phyloP scores from a whole-genome alignment of 2,329 filamentous ascomycete genomes.

The Chaetomiaceae sp. region DNA sequence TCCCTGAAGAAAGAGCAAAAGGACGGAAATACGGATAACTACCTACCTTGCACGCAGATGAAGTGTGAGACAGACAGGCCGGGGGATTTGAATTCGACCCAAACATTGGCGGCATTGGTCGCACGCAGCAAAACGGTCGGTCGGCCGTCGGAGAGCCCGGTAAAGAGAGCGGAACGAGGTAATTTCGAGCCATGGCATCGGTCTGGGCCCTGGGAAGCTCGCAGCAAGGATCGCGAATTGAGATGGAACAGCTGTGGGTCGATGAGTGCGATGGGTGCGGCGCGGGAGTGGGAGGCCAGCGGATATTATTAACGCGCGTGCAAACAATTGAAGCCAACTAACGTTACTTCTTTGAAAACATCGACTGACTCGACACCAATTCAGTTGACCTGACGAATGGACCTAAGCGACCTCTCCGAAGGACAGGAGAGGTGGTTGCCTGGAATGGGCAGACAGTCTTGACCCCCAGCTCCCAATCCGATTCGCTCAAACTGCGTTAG shows the following conservation, averaged over 20 bases:
- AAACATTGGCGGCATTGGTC: not conserved
- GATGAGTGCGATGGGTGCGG: no score
- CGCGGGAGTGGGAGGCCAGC: not conserved
- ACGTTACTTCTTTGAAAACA: no score
- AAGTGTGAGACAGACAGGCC: no score
- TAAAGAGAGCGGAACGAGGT: not conserved
- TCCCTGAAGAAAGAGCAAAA: no score
- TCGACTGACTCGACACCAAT: no score
- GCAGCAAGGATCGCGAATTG: constrained; percentile 3
- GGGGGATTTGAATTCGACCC: not conserved
- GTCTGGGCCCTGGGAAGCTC: not conserved
- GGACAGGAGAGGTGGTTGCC: no score
- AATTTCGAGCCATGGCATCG: constrained; percentile 1
- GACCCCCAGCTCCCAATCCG: not conserved
- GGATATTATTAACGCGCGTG: not conserved
- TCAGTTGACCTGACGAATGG: no score
- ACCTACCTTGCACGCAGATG: no score
- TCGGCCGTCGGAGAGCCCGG: constrained; percentile 6
- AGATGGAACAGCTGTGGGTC: not conserved
- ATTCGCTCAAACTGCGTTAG: not conserved
- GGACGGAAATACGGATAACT: no score
- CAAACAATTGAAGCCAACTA: no score
- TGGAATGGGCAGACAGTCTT: not conserved
- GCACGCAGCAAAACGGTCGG: not conserved
- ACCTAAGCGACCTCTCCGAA: no score